Base-by-base conservation (phyloP, 192 early-diverging fungal genomes). In the Coemansia sp. region DNA sequence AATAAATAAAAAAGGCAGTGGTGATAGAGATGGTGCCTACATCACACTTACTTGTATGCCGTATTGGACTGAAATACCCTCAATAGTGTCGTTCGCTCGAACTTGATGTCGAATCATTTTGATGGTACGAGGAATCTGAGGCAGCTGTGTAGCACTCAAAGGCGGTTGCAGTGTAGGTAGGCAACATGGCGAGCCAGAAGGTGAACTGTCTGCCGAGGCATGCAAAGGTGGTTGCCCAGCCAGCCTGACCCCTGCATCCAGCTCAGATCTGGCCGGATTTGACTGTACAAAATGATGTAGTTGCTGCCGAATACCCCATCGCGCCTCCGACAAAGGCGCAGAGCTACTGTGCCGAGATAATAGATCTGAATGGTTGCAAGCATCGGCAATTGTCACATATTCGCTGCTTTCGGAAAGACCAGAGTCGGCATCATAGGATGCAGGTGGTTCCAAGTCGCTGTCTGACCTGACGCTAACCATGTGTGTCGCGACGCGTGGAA, bases 101-200 rank as follows among this genome's bases (percentile, higher is more conserved):
- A 80, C 49, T 11, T 12, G 40, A 49, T 80, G 78, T 32, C 71
- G 45, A 18, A 80, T 72, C 73, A 75, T 80, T n/a, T 75, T 75
- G 52, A 80, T 72, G 3, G 78, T 69, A 29, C 78, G 78, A 20
- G 60, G 43, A 15, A 27, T 15, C 1, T 22, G 20, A 49, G 47
- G 44, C 44, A 4, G 44, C 44, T 5, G 44, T 18, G 8, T n/a
- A 16, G n/a, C 44, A 16, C 44, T n/a, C 44, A 18, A 41, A 15
- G 40, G 12, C 40, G 40, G 40, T 4, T 58, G 55, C 12, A 35
- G 29, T 37, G 12, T 50, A 50, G 47, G 47, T 24, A 24, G 18
- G 4, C 40, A 41, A 12, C 12, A 41, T 11, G 40, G 15, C 13
- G 41, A 44, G 41, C 41, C 15, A 16, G 41, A 44, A 4, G 13